Evolutionary conservation across 257 asterid genomes (phyloP).

Genomic region (Capsicum chinense): DNA sequence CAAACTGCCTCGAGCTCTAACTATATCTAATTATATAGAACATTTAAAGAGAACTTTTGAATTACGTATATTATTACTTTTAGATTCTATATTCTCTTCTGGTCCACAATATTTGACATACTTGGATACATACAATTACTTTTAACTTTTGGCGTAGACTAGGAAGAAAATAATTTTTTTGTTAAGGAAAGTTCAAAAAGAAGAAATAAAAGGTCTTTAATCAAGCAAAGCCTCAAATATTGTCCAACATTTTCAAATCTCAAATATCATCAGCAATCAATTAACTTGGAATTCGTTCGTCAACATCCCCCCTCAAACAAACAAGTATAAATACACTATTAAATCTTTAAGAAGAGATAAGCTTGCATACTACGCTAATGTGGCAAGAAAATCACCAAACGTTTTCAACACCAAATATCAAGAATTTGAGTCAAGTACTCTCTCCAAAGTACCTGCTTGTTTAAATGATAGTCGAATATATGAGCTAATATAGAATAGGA

Average conservation of each 20-base stretch:
- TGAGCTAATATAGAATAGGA: background rate
- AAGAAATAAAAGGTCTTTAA: background rate
- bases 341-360: background rate
- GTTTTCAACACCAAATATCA: background rate
- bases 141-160: background rate
- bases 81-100: background rate
- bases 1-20: background rate
- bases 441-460: background rate
- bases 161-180: background rate
- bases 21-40: background rate
- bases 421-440: background rate
- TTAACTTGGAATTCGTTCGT: background rate
- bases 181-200: background rate
- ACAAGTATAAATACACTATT: background rate
- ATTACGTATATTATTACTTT: background rate
- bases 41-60: background rate
- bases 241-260: background rate
- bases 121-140: background rate
- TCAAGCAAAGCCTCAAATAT: background rate
- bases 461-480: background rate
- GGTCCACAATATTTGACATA: background rate
- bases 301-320: background rate
- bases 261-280: background rate
- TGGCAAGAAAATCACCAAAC: background rate
- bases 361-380: background rate